Evolutionary conservation across 257 asterid species (phyloP).

Genomic region (Lycium ferocissimum): DNA sequence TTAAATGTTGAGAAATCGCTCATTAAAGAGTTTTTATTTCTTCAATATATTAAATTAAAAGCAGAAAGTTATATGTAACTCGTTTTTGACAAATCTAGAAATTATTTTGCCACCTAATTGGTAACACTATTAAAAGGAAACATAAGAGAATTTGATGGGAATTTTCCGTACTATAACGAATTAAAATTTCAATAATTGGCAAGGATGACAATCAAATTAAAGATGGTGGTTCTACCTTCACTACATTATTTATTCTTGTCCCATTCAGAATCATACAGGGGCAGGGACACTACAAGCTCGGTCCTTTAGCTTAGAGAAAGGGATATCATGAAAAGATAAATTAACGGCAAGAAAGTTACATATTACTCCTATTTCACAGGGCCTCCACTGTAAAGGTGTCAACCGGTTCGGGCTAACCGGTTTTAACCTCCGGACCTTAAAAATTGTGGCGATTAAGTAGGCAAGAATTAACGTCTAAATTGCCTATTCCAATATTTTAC

Average conservation of each 20-base stretch:
- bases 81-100: not conserved
- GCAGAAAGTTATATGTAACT: not conserved
- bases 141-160: not conserved
- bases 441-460: too few species aligned
- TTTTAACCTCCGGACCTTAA: too few species aligned
- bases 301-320: not conserved
- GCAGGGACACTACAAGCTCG: not conserved
- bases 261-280: not conserved
- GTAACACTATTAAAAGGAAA: not conserved
- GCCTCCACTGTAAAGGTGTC: not conserved
- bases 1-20: too few species aligned
- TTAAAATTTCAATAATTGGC: not conserved
- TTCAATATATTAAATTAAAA: not conserved
- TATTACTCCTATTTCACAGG: constrained; percentile 3
- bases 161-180: not conserved
- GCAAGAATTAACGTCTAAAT: too few species aligned
- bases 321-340: not conserved
- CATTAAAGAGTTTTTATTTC: too few species aligned
- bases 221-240: not conserved
- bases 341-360: not conserved
- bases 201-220: not conserved
- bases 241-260: not conserved
- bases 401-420: too few species aligned
- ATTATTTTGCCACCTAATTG: not conserved
- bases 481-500: too few species aligned